Base-by-base conservation (phyloP, 257 asterid genomes). In the Anisodus tanguticus region DNA sequence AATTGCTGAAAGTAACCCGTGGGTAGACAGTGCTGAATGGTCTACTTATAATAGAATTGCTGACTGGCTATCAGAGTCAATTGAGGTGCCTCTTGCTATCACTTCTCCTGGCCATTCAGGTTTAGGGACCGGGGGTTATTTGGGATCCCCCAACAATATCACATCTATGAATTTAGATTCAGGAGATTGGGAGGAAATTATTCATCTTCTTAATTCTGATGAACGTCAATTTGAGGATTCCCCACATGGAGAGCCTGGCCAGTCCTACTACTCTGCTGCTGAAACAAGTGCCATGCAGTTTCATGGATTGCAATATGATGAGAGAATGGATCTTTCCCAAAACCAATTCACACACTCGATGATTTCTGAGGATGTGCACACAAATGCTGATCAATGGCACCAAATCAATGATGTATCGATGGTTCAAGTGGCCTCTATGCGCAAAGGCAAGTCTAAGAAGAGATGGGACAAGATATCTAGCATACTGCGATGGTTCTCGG, bases 91-190 rank as follows among this genome's bases (percentile, higher is more conserved):
- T 17, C 10, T 71, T 45, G 39, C 37, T 72, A 45, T 49, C 39
- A 19, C 80, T 47, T 47, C 79, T 71, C 16, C 58, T 45, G 58
- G 39, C 1, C 80, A 72, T 72, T 5, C 22, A 67, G 74, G 11
- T 67, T 35, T 35, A 2, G 19, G 11, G 12, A 35, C 22, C 37
- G 35, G 49, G 74, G 74, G 0, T 8, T 6, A 35, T 49, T 60
- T 5, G 0, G 3, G 7, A 0, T 47, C 10, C 60, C 58, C 0
- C n/a, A 72, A 11, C 0, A 0, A 1, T 22, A 74, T 22, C 43
- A 5, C 43, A 74, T 22, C 60, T 49, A 19, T 22, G 8, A 74
- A 5, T 74, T 11, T 11, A 49, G 7, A 74, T 47, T 47, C 80
- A 74, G 80, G 1, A 43, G 4, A 49, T 11, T 49, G 0, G 81